Evolutionary conservation across 2,329 filamentous ascomycete species (phyloP).

Genomic region (Talaromyces rugulosus): DNA sequence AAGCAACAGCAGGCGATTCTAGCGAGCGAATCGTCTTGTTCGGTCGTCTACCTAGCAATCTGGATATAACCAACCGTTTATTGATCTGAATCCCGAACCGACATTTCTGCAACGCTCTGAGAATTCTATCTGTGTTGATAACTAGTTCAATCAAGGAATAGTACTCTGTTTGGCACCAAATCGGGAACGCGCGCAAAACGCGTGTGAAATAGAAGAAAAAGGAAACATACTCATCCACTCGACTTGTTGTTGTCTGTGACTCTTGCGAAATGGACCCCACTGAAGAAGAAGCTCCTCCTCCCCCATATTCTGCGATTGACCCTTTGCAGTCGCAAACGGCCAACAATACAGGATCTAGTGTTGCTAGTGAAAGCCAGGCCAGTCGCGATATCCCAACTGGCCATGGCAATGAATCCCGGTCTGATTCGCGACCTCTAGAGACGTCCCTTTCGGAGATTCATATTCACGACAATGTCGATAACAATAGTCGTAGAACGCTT

Average conservation of each 20-base stretch:
- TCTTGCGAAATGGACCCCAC: conserved; percentile 5
- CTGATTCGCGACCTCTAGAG: conserved; percentile 4
- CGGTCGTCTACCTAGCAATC: background rate
- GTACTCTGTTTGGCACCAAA: background rate
- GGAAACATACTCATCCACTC: background rate
- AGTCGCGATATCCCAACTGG: background rate
- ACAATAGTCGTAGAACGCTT: background rate
- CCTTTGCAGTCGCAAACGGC: conserved; percentile 24
- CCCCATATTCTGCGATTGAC: conserved; percentile 39
- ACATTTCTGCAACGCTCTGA: background rate
- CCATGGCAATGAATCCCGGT: background rate
- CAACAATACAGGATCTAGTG: conserved; percentile 12
- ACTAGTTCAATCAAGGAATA: background rate
- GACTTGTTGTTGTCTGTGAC: background rate
- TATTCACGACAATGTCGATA: background rate
- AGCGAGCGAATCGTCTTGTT: background rate
- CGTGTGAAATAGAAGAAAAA: background rate
- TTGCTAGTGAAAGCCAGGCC: conserved; percentile 3
- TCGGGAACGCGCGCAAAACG: background rate
- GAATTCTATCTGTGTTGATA: background rate
- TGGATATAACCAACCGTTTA: too few relatives aligned
- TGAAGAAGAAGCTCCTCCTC: conserved; percentile 32
- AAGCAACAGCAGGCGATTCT: background rate
- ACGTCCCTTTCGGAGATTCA: conserved; percentile 17
- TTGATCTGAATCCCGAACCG: background rate